These are phyloP conservation scores for Acacia acuminata DNA, from an alignment of 306 rosid genomes.

Conservation along the genomic window DNA sequence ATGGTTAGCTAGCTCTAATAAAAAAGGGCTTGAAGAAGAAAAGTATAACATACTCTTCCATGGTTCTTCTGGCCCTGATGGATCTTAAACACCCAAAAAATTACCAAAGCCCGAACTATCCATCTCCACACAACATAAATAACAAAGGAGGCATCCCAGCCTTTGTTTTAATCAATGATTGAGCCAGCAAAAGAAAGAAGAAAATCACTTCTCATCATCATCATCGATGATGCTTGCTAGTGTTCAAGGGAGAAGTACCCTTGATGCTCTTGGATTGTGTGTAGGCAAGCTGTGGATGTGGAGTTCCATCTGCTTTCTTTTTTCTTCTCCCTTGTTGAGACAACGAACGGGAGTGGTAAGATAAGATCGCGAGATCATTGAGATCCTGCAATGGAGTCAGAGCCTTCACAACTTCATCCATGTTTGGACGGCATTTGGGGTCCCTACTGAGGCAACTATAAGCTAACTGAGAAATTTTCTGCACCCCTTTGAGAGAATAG, in stretches of 20 bases:
- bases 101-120: conserved; percentile 52
- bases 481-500: conserved; percentile 84
- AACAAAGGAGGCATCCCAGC: conserved; percentile 43
- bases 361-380: conserved; percentile 77
- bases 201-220: conserved; percentile 36
- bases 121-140: conserved; percentile 49
- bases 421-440: conserved; percentile 80
- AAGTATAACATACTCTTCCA: conserved; percentile 48
- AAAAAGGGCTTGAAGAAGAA: conserved; percentile 46
- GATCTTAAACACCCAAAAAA: conserved; percentile 53
- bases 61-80: conserved; percentile 52
- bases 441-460: conserved; percentile 82
- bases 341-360: conserved; percentile 64
- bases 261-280: conserved; percentile 75
- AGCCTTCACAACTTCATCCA: conserved; percentile 90
- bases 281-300: conserved; percentile 68
- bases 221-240: conserved; percentile 65
- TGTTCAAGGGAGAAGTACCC: conserved; percentile 67
- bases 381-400: conserved; percentile 82
- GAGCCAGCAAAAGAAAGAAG: conserved; percentile 35
- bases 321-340: conserved; percentile 83
- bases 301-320: conserved; percentile 77
- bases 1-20: conserved; percentile 55
- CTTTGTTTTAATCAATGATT: conserved; percentile 44
- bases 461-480: conserved; percentile 89